phyloP scores from a whole-genome alignment of 108 stramenopile species.

The Epithemia pelagica region DNA sequence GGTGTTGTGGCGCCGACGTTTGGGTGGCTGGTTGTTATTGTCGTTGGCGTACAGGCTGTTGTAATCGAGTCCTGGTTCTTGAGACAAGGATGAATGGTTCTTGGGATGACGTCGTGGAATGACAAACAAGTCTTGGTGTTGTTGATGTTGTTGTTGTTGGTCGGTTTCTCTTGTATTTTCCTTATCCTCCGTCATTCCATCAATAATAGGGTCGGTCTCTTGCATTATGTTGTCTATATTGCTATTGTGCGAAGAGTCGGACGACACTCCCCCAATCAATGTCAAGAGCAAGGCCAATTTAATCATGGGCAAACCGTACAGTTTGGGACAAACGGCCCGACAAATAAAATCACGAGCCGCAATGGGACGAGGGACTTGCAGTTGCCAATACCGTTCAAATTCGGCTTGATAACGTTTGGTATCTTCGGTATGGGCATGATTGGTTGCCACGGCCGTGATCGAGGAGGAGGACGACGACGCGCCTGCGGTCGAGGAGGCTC shows the following conservation, averaged over 20 bases:
- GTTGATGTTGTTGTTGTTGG: not conserved
- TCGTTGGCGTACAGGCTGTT: not conserved
- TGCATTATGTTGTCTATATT: not conserved
- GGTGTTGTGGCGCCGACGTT: not conserved
- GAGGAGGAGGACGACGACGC: constrained; percentile 37
- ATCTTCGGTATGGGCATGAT: constrained; percentile 15
- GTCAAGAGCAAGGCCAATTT: constrained; percentile 93
- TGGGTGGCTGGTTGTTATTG: not conserved
- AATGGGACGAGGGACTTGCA: constrained; percentile 43
- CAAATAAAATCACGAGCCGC: constrained; percentile 88
- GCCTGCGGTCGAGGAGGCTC: not conserved
- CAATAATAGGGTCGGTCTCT: not conserved
- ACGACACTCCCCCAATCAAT: constrained; percentile 84
- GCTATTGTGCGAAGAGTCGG: constrained; percentile 2
- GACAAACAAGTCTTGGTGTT: not conserved
- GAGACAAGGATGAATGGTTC: not conserved
- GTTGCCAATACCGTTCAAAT: constrained; percentile 83
- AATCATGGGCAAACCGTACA: constrained; percentile 90
- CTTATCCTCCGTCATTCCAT: constrained; percentile 2
- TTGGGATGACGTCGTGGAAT: not conserved
- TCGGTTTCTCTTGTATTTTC: constrained; percentile 1
- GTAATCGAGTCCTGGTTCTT: not conserved
- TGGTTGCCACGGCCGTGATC: constrained; percentile 10
- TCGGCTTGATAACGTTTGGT: constrained; percentile 53
- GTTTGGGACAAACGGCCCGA: constrained; percentile 89